Evolutionary conservation across 2,329 filamentous ascomycete genomes (phyloP), one percentile per base, ranked within the genome.

Genomic region (Nemania bipapillata): DNA sequence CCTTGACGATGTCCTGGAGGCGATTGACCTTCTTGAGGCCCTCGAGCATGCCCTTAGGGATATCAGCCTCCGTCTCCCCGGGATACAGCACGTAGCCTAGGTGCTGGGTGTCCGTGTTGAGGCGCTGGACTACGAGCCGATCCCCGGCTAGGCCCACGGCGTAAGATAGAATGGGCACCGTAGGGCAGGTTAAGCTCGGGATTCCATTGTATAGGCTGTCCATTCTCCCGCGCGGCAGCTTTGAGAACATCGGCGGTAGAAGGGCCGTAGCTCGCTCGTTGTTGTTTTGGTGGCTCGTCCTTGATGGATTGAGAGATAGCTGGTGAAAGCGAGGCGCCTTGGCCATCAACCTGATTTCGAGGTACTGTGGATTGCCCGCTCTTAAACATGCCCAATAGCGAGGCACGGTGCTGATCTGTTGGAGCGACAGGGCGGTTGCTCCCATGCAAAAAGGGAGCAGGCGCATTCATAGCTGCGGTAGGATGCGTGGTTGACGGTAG

Each of bases 341-440:
- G 66, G 42, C 70, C 68, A 22, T 73, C 73, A 17, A 71, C 22
- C 62, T 76, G 73, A 47, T 60, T 68, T 66, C 70, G 71, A 4
- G 77, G 73, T 17, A 76, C 73, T 2, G 72, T 66, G 2, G 77
- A 66, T 30, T 76, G 77, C 11, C 77, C 71, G 70, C 83, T 83
- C 68, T 86, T 87, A 77, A 89, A 87, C 80, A 88, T 86, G 24
- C 81, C 83, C 15, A 88, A 78, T 22, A 88, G 78, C 7, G 83
- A 80, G 20, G 81, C 83, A 24, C 85, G 83, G 70, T 88, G 86
- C 40, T 77, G 75, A 54, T 81, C 80, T 30, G 80, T 77, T 9
- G 74, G 75, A 4, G 57, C 68, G 6, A 55, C 20, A 22, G 68
- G 67, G 8, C 65, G 73, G 30, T 53, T 53, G 37, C 40, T 59